Evolutionary conservation across 441 rosid genomes (phyloP).

Genomic region (Dalechampia spathulata): DNA sequence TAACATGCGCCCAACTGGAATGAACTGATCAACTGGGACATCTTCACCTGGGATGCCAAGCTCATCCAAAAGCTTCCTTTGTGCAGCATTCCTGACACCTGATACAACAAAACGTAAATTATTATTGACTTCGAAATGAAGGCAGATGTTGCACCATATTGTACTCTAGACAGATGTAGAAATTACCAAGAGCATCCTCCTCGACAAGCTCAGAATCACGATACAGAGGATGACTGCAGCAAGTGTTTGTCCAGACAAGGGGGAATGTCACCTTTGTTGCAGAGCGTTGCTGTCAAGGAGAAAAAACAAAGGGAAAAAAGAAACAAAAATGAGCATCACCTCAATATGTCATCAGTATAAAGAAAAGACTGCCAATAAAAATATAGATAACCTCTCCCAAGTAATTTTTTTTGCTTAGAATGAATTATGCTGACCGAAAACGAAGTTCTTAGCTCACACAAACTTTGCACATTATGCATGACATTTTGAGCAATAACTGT

Average conservation of each 20-base stretch:
- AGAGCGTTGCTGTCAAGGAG: constrained; percentile 84
- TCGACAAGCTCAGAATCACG: constrained; percentile 85
- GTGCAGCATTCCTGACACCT: constrained; percentile 98
- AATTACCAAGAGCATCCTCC: constrained; percentile 62
- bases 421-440: no score
- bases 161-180: background rate
- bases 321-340: background rate
- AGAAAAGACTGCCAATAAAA: background rate
- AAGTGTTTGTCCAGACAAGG: constrained; percentile 97
- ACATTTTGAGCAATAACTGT: no score
- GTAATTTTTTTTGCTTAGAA: no score
- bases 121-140: background rate
- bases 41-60: constrained; percentile 84
- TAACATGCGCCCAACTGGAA: constrained; percentile 63
- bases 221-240: constrained; percentile 94
- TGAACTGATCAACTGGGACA: constrained; percentile 73
- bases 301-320: no score
- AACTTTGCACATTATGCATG: no score
- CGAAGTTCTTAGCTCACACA: no score
- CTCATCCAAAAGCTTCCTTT: constrained; percentile 91
- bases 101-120: constrained; percentile 2
- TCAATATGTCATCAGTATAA: background rate
- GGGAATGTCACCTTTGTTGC: constrained; percentile 95
- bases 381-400: background rate
- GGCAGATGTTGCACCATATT: background rate